A percentile compares a stretch with the other conserved stretches of the same genome.
phyloP scores from a whole-genome alignment of 305 asterid genomes.

The Plantago rigida region DNA sequence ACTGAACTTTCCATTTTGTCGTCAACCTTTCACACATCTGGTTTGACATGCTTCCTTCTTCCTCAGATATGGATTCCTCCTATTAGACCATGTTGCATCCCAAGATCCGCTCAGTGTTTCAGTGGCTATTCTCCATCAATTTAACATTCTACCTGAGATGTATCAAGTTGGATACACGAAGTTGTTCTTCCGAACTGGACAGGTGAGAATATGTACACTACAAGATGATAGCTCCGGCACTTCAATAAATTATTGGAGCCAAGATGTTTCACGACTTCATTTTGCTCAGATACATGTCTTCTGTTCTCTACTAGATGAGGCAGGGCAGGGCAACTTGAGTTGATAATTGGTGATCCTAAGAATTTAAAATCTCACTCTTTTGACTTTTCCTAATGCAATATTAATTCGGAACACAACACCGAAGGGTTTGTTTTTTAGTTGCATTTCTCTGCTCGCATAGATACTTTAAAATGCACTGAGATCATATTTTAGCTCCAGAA shows the following conservation, averaged over 20 bases:
- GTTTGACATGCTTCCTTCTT: conserved; percentile 26
- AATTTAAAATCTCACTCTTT: too few species aligned
- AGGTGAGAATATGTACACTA: conserved; percentile 42
- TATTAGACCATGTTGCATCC: conserved; percentile 79
- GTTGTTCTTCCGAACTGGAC: conserved; percentile 95
- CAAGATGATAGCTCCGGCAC: background rate
- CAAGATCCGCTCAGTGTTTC: conserved; percentile 97
- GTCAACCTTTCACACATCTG: conserved; percentile 18
- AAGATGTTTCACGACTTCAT: background rate
- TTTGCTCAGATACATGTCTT: too few species aligned
- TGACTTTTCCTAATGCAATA: too few species aligned
- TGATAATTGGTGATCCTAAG: too few species aligned
- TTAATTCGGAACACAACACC: too few species aligned
- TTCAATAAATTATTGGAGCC: too few species aligned
- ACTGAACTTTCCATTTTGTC: background rate
- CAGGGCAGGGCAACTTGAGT: too few species aligned
- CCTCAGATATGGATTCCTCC: conserved; percentile 87
- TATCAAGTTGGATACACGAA: conserved; percentile 98
- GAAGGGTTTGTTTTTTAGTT: too few species aligned
- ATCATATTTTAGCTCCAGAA: too few species aligned
- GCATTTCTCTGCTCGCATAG: too few species aligned
- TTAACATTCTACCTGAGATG: conserved; percentile 95
- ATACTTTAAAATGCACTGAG: too few species aligned
- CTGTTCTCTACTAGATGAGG: too few species aligned
- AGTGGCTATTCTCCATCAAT: conserved; percentile 95